Conservation (phyloP, 2,329 filamentous ascomycete genomes). For the Paecilomyces fulvus region DNA sequence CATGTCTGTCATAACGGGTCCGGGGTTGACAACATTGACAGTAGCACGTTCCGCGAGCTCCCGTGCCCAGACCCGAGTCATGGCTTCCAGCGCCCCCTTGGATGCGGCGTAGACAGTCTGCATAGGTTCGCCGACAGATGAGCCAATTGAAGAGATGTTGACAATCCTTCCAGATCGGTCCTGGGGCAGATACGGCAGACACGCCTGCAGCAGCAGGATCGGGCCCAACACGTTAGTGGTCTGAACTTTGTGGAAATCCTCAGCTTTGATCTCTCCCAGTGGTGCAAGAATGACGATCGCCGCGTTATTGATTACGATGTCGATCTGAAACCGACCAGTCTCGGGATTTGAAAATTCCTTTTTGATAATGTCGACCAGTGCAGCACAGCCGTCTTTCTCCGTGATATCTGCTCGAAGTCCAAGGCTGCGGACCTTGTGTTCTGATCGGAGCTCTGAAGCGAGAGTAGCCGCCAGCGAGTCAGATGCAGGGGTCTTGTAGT, state of each 20-base stretch:
- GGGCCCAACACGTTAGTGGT: constrained; percentile 76
- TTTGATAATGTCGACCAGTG: constrained; percentile 48
- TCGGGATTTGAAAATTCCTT: constrained; percentile 45
- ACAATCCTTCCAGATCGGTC: constrained; percentile 60
- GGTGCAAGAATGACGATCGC: constrained; percentile 56
- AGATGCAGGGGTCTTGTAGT: constrained; percentile 61
- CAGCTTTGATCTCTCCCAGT: constrained; percentile 51
- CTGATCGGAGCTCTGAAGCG: constrained; percentile 24
- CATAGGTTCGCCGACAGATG: constrained; percentile 48
- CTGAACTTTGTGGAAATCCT: constrained; percentile 64
- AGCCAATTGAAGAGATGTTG: constrained; percentile 54
- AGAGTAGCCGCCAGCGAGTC: constrained; percentile 49
- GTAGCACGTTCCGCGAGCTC: constrained; percentile 55
- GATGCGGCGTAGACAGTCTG: constrained; percentile 58
- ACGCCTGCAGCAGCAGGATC: constrained; percentile 66
- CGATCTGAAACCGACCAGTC: constrained; percentile 54
- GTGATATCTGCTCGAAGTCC: constrained; percentile 65
- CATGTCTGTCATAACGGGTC: constrained; percentile 59
- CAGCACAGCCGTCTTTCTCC: constrained; percentile 50
- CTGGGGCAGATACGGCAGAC: constrained; percentile 57
- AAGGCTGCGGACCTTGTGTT: constrained; percentile 52
- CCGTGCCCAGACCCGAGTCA: constrained; percentile 60
- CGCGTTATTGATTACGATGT: constrained; percentile 84
- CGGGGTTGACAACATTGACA: constrained; percentile 59
- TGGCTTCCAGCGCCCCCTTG: constrained; percentile 58